phyloP scores from a whole-genome alignment of 2,329 filamentous ascomycete genomes.

The Mycosphaerella arachidis region DNA sequence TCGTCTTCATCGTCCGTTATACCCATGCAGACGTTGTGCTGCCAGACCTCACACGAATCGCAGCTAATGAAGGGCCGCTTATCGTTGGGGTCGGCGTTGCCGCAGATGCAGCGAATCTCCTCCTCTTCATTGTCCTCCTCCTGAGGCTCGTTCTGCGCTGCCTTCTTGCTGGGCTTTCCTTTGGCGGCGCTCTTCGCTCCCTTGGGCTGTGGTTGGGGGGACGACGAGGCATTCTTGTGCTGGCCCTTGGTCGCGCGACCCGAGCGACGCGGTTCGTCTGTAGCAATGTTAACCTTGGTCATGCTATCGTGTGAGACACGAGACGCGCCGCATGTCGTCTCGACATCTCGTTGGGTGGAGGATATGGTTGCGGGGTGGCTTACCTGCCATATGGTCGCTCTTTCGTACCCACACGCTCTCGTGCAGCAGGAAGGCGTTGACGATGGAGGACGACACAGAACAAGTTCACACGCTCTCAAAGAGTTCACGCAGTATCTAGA shows the following conservation, averaged over 20 bases:
- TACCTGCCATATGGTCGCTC: slow-evolving; percentile 21
- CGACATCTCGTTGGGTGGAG: slow-evolving; percentile 4
- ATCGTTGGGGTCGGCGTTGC: slow-evolving; percentile 78
- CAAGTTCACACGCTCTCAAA: slow-evolving; percentile 20
- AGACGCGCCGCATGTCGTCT: background rate
- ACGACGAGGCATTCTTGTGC: slow-evolving; percentile 77
- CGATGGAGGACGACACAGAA: slow-evolving; percentile 11
- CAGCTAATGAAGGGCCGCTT: slow-evolving; percentile 94
- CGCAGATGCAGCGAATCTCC: slow-evolving; percentile 85
- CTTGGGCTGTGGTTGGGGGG: slow-evolving; percentile 34
- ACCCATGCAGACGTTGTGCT: slow-evolving; percentile 95
- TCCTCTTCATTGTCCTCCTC: slow-evolving; percentile 44
- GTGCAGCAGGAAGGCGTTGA: slow-evolving; percentile 8
- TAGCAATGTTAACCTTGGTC: slow-evolving; percentile 14
- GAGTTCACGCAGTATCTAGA: slow-evolving; percentile 23
- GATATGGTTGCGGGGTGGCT: slow-evolving; percentile 10
- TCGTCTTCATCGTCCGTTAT: slow-evolving; percentile 72
- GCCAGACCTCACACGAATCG: slow-evolving; percentile 88
- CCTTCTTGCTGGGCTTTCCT: slow-evolving; percentile 36
- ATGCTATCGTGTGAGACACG: background rate
- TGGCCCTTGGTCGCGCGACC: slow-evolving; percentile 96
- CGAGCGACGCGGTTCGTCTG: slow-evolving; percentile 85
- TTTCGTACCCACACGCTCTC: slow-evolving; percentile 4
- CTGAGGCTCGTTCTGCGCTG: slow-evolving; percentile 51
- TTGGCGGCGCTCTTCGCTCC: slow-evolving; percentile 39